Conservation (phyloP, 176 grass and related monocot genomes). For the Rhipidocladum racemiflorum region DNA sequence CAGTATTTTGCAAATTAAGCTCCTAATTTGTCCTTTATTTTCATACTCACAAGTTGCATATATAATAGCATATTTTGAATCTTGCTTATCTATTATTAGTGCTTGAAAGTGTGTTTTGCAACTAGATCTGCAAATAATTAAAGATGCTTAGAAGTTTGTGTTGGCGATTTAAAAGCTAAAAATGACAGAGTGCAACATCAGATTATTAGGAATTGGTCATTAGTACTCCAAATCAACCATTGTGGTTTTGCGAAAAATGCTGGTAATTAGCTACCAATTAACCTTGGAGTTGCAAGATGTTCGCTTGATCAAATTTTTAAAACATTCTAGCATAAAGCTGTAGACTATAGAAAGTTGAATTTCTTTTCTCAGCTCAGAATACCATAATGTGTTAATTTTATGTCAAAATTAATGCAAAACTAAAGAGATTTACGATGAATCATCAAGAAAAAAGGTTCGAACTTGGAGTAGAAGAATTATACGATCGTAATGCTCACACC, state of each 20-base stretch:
- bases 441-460: not conserved
- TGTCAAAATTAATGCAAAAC: not conserved
- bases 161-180: not conserved
- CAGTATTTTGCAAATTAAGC: not conserved
- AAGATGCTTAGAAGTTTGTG: not conserved
- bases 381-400: not conserved
- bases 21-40: not conserved
- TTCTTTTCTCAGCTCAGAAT: not conserved
- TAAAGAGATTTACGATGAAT: not conserved
- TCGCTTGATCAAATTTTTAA: not conserved
- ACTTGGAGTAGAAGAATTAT: not conserved
- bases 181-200: not conserved
- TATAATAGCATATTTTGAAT: not conserved
- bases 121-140: not conserved
- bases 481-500: not conserved
- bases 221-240: not conserved
- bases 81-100: not conserved
- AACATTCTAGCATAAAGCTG: not conserved
- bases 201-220: not conserved
- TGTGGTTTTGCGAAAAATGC: not conserved
- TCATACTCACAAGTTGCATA: not conserved
- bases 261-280: not conserved
- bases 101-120: not conserved
- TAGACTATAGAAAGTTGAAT: not conserved
- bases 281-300: not conserved